phyloP scores from a whole-genome alignment of 768 basidiomycete genomes.

The Agaricus blazei region DNA sequence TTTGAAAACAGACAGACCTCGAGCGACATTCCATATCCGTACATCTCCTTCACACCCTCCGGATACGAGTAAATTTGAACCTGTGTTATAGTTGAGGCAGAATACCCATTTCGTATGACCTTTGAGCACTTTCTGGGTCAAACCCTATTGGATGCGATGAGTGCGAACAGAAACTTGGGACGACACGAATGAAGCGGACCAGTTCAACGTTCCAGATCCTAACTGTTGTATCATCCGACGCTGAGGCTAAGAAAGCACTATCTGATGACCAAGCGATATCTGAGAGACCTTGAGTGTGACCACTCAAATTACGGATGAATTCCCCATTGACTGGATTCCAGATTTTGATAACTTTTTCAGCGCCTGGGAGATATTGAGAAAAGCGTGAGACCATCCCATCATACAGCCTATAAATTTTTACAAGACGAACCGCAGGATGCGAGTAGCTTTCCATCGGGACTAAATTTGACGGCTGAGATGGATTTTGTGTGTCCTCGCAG shows the following conservation, averaged over 20 bases:
- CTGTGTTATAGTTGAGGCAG: constrained; percentile 86
- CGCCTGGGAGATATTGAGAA: constrained; percentile 37
- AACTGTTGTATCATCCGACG: constrained; percentile 88
- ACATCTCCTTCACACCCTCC: constrained; percentile 93
- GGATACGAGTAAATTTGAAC: constrained; percentile 85
- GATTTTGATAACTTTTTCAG: constrained; percentile 74
- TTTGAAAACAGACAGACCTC: constrained; percentile 42
- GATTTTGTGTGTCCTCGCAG: constrained; percentile 76
- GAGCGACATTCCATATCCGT: constrained; percentile 84
- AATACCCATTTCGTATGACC: constrained; percentile 89
- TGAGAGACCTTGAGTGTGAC: constrained; percentile 80
- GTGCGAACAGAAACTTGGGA: constrained; percentile 8
- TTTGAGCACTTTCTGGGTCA: constrained; percentile 64
- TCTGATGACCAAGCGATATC: constrained; percentile 89
- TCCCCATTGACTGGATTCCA: constrained; percentile 81
- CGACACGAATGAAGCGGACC: constrained; percentile 33
- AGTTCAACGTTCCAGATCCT: constrained; percentile 86
- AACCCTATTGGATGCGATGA: constrained; percentile 39
- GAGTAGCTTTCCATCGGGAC: constrained; percentile 77
- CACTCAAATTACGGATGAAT: constrained; percentile 66
- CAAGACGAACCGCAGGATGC: constrained; percentile 77
- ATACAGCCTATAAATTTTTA: constrained; percentile 11
- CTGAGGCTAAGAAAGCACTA: constrained; percentile 78
- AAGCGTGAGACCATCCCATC: constrained; percentile 9
- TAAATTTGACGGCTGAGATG: constrained; percentile 89